These are phyloP conservation scores for Alternaria hordeiaustralica DNA, from an alignment of 2,329 filamentous ascomycete species.

Conservation along the genomic window DNA sequence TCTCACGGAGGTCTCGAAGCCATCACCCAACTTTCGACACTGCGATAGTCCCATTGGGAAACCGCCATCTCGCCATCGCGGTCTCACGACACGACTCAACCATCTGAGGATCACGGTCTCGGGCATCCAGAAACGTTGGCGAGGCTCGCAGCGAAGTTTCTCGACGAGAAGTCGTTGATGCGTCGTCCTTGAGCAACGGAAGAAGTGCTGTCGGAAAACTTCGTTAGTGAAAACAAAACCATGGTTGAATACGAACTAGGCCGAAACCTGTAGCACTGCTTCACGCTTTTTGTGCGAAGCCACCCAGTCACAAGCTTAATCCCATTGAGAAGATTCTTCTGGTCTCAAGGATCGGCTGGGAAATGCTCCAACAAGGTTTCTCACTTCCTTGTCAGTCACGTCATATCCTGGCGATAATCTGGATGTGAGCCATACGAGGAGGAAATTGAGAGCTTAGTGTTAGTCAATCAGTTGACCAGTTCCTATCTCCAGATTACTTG, in stretches of 20 bases:
- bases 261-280: background rate
- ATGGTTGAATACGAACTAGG: background rate
- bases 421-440: background rate
- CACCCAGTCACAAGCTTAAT: background rate
- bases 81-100: background rate
- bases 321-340: background rate
- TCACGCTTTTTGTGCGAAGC: background rate
- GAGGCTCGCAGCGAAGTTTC: background rate
- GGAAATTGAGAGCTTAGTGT: background rate
- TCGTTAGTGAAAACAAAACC: background rate
- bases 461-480: background rate
- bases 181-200: background rate
- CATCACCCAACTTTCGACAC: background rate
- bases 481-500: background rate
- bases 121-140: too few relatives aligned
- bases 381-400: background rate
- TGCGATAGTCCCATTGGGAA: rapidly evolving
- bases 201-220: background rate
- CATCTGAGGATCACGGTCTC: too few relatives aligned
- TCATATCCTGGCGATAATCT: background rate
- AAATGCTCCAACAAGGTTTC: background rate
- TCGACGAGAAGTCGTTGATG: background rate
- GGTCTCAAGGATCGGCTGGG: background rate
- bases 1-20: background rate
- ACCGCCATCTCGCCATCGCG: background rate